Percentiles rank a stretch among this genome's conserved stretches.
Evolutionary conservation across 164 flowering plant genomes (phyloP).

Genomic region (Umbilicus rupestris): DNA sequence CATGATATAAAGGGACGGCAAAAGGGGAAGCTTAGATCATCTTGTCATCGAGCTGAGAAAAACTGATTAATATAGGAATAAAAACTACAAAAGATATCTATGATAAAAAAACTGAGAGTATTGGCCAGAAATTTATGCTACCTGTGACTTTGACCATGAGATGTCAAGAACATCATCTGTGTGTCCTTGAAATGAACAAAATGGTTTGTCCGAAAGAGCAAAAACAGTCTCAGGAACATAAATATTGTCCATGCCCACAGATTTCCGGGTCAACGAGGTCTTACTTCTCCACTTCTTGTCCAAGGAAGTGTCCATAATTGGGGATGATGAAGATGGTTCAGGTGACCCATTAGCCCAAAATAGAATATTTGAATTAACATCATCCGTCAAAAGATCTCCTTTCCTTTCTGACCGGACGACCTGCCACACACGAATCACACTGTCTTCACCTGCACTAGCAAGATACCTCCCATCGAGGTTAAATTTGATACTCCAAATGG

Average conservation of each 20-base stretch:
- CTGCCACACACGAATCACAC: conserved; percentile 89
- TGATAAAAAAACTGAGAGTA: background rate
- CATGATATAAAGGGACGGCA: too few species aligned
- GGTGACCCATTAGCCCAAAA: conserved; percentile 61
- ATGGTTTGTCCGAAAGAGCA: conserved; percentile 76
- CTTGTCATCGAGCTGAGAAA: background rate
- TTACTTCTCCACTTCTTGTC: conserved; percentile 77
- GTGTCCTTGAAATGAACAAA: conserved; percentile 88
- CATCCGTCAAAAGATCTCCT: conserved; percentile 59
- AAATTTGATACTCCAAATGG: conserved; percentile 92
- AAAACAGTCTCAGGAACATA: conserved; percentile 74
- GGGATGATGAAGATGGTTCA: conserved; percentile 46
- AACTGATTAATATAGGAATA: background rate
- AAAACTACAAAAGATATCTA: background rate
- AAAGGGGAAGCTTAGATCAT: background rate
- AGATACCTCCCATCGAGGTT: conserved; percentile 85
- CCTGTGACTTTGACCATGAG: conserved; percentile 98
- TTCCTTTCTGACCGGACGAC: conserved; percentile 76
- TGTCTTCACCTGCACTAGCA: conserved; percentile 98
- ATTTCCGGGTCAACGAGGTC: conserved; percentile 61
- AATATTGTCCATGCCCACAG: conserved; percentile 57
- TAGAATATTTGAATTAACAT: conserved; percentile 41
- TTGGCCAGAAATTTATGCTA: conserved; percentile 11
- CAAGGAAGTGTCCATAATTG: conserved; percentile 28
- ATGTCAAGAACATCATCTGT: conserved; percentile 86